Conservation (phyloP, 73 alveolate genomes). For the Effrenium voratum region DNA sequence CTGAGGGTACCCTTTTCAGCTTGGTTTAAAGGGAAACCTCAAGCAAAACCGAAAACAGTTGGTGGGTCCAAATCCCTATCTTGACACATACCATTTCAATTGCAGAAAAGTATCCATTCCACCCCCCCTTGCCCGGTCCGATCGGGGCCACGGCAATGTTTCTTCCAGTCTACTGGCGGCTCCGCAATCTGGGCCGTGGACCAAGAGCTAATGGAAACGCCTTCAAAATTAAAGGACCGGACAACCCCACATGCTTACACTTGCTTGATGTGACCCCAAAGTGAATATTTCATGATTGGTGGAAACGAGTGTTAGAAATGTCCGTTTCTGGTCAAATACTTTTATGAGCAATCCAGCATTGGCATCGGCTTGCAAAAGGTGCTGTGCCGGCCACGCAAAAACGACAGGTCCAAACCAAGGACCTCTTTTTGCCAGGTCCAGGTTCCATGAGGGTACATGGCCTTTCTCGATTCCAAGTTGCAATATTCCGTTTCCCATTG, state of each 20-base stretch:
- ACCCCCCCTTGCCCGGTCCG: background rate
- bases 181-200: background rate
- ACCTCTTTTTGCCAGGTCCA: too few relatives aligned
- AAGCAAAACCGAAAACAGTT: background rate
- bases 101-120: background rate
- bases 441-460: too few relatives aligned
- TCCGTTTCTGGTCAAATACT: background rate
- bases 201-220: background rate
- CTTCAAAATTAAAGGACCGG: background rate
- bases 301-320: background rate
- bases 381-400: too few relatives aligned
- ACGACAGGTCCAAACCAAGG: too few relatives aligned
- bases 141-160: background rate
- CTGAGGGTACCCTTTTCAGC: background rate
- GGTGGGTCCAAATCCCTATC: background rate
- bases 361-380: background rate
- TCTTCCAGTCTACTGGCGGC: slow-evolving; percentile 44
- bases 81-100: background rate
- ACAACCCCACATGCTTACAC: background rate
- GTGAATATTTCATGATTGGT: background rate
- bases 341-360: background rate
- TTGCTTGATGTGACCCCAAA: background rate
- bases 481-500: too few relatives aligned
- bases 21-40: background rate
- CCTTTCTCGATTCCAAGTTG: too few relatives aligned